Percentiles rank a stretch among this genome's conserved stretches.
phyloP scores from a whole-genome alignment of 441 rosid species.

The Pelargonium fulgidum region DNA sequence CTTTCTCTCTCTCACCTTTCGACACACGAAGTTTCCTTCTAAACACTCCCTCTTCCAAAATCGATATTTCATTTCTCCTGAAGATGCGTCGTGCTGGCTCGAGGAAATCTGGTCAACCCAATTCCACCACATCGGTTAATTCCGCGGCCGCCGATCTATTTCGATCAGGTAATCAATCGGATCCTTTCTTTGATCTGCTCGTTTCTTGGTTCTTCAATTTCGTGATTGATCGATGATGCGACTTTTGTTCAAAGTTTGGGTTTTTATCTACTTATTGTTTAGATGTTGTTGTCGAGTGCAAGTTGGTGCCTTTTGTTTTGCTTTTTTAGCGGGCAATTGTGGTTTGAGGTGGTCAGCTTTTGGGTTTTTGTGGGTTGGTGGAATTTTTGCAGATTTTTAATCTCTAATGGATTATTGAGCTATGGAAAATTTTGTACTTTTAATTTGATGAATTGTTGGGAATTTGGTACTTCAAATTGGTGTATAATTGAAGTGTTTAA shows the following conservation, averaged over 20 bases:
- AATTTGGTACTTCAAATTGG: neutral
- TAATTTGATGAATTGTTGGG: neutral
- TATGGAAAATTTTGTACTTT: neutral
- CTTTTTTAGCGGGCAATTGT: neutral
- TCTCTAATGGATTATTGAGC: neutral
- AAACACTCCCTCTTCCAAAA: neutral
- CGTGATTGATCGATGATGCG: constrained; percentile 10
- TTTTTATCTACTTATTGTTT: neutral
- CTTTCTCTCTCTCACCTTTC: neutral
- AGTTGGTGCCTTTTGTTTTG: constrained; percentile 6
- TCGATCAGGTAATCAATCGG: constrained; percentile 63
- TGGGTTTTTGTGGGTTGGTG: neutral
- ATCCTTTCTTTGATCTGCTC: neutral
- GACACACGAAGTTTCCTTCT: neutral
- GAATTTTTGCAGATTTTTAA: neutral
- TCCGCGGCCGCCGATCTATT: constrained; percentile 74
- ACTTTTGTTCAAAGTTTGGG: neutral
- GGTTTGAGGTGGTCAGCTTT: neutral
- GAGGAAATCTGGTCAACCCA: constrained; percentile 63
- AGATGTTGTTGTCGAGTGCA: neutral
- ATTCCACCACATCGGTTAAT: constrained; percentile 46
- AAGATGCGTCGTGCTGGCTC: constrained; percentile 89
- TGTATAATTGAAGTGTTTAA: neutral
- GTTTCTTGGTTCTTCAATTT: neutral
- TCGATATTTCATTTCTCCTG: constrained; percentile 15